Conservation (phyloP, 805 yeast species). For the Starmerella etchellsii region DNA sequence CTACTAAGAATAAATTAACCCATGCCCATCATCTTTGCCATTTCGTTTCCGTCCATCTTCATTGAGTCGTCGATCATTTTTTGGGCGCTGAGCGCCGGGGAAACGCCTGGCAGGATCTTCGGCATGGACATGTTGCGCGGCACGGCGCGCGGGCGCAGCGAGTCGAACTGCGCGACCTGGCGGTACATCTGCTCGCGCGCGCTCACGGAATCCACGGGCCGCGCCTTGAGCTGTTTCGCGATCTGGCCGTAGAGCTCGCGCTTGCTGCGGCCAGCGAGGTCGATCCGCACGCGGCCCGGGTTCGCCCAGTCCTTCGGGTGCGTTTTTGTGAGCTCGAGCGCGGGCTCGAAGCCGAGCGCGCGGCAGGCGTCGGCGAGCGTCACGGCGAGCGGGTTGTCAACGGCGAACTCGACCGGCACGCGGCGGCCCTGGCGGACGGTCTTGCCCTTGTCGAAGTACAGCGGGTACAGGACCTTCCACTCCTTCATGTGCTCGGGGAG, state of each 20-base stretch:
- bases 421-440: slow-evolving; percentile 75
- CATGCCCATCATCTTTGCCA: slow-evolving; percentile 18
- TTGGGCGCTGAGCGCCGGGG: slow-evolving; percentile 66
- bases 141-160: slow-evolving; percentile 41
- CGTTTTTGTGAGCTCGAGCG: slow-evolving; percentile 51
- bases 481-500: slow-evolving; percentile 45
- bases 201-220: slow-evolving; percentile 58
- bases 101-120: slow-evolving; percentile 75
- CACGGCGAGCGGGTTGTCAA: slow-evolving; percentile 77
- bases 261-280: slow-evolving; percentile 41
- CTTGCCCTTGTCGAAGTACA: slow-evolving; percentile 75
- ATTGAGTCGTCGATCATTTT: slow-evolving; percentile 48
- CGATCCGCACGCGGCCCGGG: slow-evolving; percentile 86
- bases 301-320: slow-evolving; percentile 98
- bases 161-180: slow-evolving; percentile 23
- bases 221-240: slow-evolving; percentile 44
- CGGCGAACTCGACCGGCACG: slow-evolving; percentile 54
- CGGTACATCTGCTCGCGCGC: slow-evolving; percentile 29
- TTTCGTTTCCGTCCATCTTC: slow-evolving; percentile 13
- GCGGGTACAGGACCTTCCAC: slow-evolving; percentile 74
- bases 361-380: slow-evolving; percentile 60
- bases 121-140: slow-evolving; percentile 85
- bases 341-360: slow-evolving; percentile 27
- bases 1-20: background rate
- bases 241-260: slow-evolving; percentile 52